A percentile compares a stretch with the other conserved stretches of the same genome.
phyloP scores from a whole-genome alignment of 2,329 filamentous ascomycete genomes.

The Sporothrix inflata region DNA sequence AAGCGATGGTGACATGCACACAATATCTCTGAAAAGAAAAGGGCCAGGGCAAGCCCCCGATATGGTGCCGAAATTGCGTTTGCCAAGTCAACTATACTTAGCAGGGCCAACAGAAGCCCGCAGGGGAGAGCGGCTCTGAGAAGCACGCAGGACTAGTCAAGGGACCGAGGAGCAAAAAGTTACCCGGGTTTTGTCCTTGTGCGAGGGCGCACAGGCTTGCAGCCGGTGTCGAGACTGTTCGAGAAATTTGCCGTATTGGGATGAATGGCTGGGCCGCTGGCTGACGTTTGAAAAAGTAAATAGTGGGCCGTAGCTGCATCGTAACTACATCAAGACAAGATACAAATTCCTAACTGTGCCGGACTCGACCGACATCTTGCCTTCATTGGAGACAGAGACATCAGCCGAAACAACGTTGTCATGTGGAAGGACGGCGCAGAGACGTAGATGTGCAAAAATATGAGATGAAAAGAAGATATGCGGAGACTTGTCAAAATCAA shows the following conservation, averaged over 20 bases:
- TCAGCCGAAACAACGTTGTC: background rate
- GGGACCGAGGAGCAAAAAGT: background rate
- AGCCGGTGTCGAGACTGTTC: background rate
- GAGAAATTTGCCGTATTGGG: constrained; percentile 21
- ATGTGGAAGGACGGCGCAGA: background rate
- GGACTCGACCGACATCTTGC: background rate
- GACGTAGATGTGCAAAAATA: background rate
- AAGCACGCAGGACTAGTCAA: background rate
- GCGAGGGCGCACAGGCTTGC: background rate
- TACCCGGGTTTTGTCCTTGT: constrained; percentile 1
- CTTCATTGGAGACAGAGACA: background rate
- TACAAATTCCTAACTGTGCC: background rate
- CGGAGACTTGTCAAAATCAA: background rate
- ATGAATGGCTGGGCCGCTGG: background rate
- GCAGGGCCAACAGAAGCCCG: background rate
- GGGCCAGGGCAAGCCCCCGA: constrained; percentile 6
- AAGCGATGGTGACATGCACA: too few relatives aligned
- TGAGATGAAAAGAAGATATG: background rate
- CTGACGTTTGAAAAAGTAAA: too few relatives aligned
- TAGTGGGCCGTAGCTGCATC: background rate
- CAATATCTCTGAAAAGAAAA: background rate
- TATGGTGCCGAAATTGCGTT: constrained; percentile 29
- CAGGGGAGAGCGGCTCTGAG: background rate
- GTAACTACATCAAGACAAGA: background rate
- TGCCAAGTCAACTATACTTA: constrained; percentile 1